Evolutionary conservation across 164 flowering plant genomes (phyloP).

Genomic region (Berberis vulgaris): DNA sequence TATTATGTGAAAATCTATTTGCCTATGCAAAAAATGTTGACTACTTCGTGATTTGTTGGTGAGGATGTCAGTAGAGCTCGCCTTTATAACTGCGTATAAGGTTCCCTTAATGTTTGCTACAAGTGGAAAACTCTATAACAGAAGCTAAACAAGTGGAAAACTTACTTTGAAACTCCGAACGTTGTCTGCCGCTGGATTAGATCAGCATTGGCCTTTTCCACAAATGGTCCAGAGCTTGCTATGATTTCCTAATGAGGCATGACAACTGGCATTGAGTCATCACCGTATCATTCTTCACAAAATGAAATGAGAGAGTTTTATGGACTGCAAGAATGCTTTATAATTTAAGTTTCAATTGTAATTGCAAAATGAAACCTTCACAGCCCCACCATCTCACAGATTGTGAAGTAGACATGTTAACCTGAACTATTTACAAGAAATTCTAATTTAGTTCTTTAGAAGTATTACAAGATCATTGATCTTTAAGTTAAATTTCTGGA

Average conservation of each 20-base stretch:
- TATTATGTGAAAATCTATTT: too few relatives aligned
- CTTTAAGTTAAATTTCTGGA: too few relatives aligned
- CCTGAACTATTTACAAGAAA: too few relatives aligned
- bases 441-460: too few relatives aligned
- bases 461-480: too few relatives aligned
- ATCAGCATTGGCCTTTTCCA: slow-evolving; percentile 71
- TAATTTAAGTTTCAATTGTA: too few relatives aligned
- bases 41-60: neutral
- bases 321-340: neutral
- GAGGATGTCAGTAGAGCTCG: slow-evolving; percentile 8
- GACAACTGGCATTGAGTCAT: slow-evolving; percentile 46
- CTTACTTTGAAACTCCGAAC: slow-evolving; percentile 78
- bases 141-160: slow-evolving; percentile 4
- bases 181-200: slow-evolving; percentile 83
- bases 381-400: too few relatives aligned
- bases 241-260: slow-evolving; percentile 49
- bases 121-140: slow-evolving; percentile 1
- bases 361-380: too few relatives aligned
- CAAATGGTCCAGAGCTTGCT: slow-evolving; percentile 45
- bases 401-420: too few relatives aligned
- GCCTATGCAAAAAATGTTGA: neutral
- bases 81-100: slow-evolving; percentile 53
- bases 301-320: neutral
- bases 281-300: slow-evolving; percentile 23
- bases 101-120: slow-evolving; percentile 62